Conservation (phyloP, 2,329 filamentous ascomycete genomes). For the Fusarium sp. region DNA sequence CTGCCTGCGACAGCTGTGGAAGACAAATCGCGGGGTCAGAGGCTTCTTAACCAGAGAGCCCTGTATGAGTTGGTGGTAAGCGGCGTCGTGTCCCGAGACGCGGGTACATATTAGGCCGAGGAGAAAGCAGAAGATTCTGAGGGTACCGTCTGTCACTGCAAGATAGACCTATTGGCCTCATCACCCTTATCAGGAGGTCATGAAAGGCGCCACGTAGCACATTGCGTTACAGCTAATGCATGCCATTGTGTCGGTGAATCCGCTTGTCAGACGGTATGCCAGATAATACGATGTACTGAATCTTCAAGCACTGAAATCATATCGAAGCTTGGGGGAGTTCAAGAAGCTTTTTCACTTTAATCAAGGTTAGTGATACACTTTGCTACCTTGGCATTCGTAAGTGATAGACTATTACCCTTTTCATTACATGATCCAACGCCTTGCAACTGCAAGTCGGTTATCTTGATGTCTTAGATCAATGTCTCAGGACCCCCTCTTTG, state of each 20-base stretch:
- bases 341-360: too few relatives aligned
- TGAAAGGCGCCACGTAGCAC: neutral
- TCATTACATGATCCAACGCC: neutral
- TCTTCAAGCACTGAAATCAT: neutral
- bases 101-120: neutral
- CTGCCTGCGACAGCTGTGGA: neutral
- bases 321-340: fast-evolving
- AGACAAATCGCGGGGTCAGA: neutral
- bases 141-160: neutral
- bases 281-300: neutral
- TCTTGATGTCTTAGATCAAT: neutral
- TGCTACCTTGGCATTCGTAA: neutral
- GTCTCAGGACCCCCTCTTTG: neutral
- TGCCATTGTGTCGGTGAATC: fast-evolving
- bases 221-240: neutral
- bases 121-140: neutral
- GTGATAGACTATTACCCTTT: neutral
- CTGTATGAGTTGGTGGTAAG: neutral
- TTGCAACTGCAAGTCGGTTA: neutral
- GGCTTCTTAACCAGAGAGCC: too few relatives aligned
- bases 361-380: neutral
- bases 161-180: neutral
- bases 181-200: fast-evolving
- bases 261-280: too few relatives aligned
- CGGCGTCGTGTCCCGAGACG: neutral